Conservation (phyloP, 352 stramenopile genomes). For the Phytophthora boehmeriae region DNA sequence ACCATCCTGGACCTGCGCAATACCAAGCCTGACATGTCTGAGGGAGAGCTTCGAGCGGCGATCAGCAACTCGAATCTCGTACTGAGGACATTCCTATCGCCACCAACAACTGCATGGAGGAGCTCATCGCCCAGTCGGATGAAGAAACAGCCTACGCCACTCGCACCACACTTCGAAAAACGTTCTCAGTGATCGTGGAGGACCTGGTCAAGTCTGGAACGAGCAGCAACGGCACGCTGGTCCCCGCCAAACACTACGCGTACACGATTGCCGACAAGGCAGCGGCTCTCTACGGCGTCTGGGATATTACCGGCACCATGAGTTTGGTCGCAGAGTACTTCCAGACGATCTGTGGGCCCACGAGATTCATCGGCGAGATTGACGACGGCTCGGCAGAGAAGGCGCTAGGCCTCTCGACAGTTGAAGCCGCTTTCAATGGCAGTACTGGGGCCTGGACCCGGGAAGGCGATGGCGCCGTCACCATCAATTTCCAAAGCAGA, state of each 20-base stretch:
- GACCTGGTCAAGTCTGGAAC: constrained; percentile 49
- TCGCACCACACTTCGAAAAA: constrained; percentile 53
- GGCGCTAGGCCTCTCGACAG: constrained; percentile 37
- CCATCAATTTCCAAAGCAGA: constrained; percentile 29
- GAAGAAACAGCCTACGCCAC: constrained; percentile 30
- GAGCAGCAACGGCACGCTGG: constrained; percentile 38
- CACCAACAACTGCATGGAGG: constrained; percentile 50
- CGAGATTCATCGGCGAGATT: constrained; percentile 44
- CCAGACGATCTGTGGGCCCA: constrained; percentile 52
- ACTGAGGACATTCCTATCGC: constrained; percentile 55
- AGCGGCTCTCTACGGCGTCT: constrained; percentile 39
- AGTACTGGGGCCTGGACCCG: constrained; percentile 34
- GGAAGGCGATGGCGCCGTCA: constrained; percentile 23
- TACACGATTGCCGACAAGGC: constrained; percentile 48
- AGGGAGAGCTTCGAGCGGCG: constrained; percentile 33
- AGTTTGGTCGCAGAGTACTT: constrained; percentile 44
- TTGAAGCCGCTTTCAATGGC: constrained; percentile 37
- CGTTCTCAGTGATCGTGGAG: constrained; percentile 49
- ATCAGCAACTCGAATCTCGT: constrained; percentile 49
- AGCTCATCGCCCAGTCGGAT: constrained; percentile 33
- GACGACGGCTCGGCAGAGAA: constrained; percentile 40
- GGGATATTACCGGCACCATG: constrained; percentile 40
- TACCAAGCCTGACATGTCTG: constrained; percentile 30
- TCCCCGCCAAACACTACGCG: constrained; percentile 41
- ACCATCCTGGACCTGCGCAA: constrained; percentile 33